A percentile compares a stretch with the other conserved stretches of the same genome.
phyloP scores from a whole-genome alignment of 106 monocot species.

The Dioscorea zingiberensis region DNA sequence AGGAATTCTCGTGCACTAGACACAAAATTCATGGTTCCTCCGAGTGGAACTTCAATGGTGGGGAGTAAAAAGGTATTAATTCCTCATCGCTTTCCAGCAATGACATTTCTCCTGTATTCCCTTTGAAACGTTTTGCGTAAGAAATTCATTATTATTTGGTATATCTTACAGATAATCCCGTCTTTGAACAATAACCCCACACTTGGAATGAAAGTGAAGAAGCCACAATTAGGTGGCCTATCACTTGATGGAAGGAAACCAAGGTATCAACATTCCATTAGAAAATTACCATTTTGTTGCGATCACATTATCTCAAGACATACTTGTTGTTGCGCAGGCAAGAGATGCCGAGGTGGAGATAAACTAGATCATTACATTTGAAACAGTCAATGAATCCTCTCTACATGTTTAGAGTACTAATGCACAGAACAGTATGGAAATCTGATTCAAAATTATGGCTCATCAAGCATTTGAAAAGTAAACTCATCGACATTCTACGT shows the following conservation, averaged over 20 bases:
- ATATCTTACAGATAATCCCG: neutral
- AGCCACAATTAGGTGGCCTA: constrained; percentile 2
- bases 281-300: no score
- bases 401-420: no score
- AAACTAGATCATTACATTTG: neutral
- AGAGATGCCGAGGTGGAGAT: constrained; percentile 26
- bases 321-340: constrained; percentile 11
- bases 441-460: no score
- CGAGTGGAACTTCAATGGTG: neutral
- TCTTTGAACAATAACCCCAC: neutral
- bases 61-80: constrained; percentile 9
- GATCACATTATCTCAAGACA: neutral
- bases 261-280: neutral
- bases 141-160: neutral
- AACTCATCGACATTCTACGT: neutral
- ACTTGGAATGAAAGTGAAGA: constrained; percentile 7
- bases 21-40: neutral
- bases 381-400: neutral
- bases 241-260: constrained; percentile 20
- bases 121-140: neutral
- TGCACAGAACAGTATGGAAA: no score
- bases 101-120: neutral
- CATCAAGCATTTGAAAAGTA: no score
- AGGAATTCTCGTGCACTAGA: no score
- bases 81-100: no score